A percentile compares a stretch with the other conserved stretches of the same genome.
phyloP scores from a whole-genome alignment of 1,284 basidiomycete species.

The Leccinum subrobustum region DNA sequence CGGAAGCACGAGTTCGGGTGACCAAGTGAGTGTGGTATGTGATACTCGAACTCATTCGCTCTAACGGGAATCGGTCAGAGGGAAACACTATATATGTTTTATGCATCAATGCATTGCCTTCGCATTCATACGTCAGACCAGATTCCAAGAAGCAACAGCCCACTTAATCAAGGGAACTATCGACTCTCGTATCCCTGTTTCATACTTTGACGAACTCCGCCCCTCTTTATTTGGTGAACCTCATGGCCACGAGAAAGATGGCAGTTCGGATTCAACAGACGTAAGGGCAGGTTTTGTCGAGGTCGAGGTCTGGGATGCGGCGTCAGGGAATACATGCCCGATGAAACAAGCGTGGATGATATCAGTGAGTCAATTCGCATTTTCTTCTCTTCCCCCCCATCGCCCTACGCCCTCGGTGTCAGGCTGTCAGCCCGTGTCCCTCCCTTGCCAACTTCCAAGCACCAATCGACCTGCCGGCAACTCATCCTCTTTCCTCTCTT shows the following conservation, averaged over 20 bases:
- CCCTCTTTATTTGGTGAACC: constrained; percentile 50
- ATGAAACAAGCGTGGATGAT: constrained; percentile 63
- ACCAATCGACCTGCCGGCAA: constrained; percentile 24
- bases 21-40: constrained; percentile 13
- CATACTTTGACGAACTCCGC: constrained; percentile 72
- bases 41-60: background rate
- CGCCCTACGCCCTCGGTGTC: constrained; percentile 15
- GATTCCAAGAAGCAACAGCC: constrained; percentile 76
- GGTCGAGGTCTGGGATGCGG: constrained; percentile 59
- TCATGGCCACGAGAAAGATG: background rate
- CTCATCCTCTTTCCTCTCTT: constrained; percentile 30
- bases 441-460: constrained; percentile 15
- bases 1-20: constrained; percentile 6
- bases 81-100: constrained; percentile 61
- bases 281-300: constrained; percentile 59
- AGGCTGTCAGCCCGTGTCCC: constrained; percentile 4
- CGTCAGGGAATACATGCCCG: constrained; percentile 62
- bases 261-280: constrained; percentile 34
- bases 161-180: constrained; percentile 69
- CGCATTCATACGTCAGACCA: constrained; percentile 65
- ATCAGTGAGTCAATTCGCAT: constrained; percentile 61
- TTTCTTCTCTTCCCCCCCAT: constrained; percentile 21
- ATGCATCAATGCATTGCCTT: constrained; percentile 78
- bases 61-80: constrained; percentile 36
- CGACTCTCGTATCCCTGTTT: constrained; percentile 74